Conservation (phyloP, 1,284 basidiomycete genomes). For the Malassezia vespertilionis region DNA sequence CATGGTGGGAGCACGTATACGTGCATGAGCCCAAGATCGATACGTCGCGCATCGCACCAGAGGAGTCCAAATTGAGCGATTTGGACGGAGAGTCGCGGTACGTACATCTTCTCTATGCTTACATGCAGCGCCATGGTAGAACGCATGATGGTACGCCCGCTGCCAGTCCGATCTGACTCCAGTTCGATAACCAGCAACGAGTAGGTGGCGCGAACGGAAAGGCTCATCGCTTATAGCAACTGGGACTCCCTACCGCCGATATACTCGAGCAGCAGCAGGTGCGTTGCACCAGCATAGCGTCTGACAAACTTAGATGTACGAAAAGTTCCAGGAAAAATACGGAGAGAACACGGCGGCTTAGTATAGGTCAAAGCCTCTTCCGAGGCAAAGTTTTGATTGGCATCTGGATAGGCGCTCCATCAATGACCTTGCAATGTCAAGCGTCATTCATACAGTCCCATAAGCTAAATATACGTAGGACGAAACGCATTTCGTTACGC, state of each 20-base stretch:
- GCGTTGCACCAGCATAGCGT: too few species aligned
- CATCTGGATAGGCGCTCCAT: too few species aligned
- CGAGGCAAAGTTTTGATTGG: conserved; percentile 18
- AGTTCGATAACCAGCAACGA: conserved; percentile 98
- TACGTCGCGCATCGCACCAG: conserved; percentile 87
- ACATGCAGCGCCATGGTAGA: conserved; percentile 79
- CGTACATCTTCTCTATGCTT: conserved; percentile 11
- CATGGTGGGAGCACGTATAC: conserved; percentile 97
- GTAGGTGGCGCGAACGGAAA: conserved; percentile 60
- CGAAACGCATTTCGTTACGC: background rate
- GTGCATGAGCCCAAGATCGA: conserved; percentile 93
- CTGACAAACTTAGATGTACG: too few species aligned
- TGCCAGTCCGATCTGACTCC: conserved; percentile 1
- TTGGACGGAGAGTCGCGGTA: conserved; percentile 83
- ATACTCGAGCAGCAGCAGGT: background rate
- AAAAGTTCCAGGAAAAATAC: too few species aligned
- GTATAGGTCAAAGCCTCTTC: conserved; percentile 9
- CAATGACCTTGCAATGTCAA: conserved; percentile 11
- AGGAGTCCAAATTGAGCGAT: conserved; percentile 90
- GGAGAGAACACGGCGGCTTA: too few species aligned
- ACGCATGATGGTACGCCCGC: conserved; percentile 92
- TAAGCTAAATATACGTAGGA: background rate
- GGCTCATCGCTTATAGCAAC: too few species aligned
- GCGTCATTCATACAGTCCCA: conserved; percentile 8
- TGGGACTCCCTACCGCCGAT: background rate